phyloP scores from a whole-genome alignment of 2,329 filamentous ascomycete species.

The Cercospora sojina region DNA sequence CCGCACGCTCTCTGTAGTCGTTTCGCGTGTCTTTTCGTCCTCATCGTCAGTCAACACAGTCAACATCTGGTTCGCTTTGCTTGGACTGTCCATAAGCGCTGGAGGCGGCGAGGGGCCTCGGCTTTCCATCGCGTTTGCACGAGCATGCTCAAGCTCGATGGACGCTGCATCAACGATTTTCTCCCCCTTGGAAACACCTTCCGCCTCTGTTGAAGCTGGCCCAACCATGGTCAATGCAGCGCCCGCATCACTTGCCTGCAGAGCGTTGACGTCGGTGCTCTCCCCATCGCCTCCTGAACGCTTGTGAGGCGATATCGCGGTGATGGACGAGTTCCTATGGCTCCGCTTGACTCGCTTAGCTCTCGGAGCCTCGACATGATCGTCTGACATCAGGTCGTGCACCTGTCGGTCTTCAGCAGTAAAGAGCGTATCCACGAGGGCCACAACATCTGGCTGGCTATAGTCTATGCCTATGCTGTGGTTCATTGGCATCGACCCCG shows the following conservation, averaged over 20 bases:
- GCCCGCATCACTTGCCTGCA: neutral
- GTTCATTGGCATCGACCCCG: constrained; percentile 6
- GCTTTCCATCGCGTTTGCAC: too few species aligned
- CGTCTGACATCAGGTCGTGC: neutral
- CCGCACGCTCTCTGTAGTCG: constrained; percentile 30
- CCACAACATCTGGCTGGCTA: constrained; percentile 36
- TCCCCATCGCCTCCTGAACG: neutral
- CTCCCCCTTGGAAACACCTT: neutral
- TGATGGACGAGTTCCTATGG: neutral
- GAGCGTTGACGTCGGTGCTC: neutral
- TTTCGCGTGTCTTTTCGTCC: constrained; percentile 19
- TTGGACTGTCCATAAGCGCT: constrained; percentile 29
- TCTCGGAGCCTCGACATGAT: constrained; percentile 23
- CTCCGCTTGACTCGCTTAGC: constrained; percentile 14
- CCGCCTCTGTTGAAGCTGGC: neutral
- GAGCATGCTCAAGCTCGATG: neutral
- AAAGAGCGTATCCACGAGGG: constrained; percentile 36
- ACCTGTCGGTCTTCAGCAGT: constrained; percentile 38
- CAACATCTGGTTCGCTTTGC: constrained; percentile 33
- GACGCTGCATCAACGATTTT: neutral
- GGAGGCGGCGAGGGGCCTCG: neutral
- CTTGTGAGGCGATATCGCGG: neutral
- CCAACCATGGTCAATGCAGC: neutral
- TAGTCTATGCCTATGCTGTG: constrained; percentile 24
- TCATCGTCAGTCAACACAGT: constrained; percentile 17